Percentiles rank a stretch among this genome's conserved stretches.
phyloP scores from a whole-genome alignment of 2,329 filamentous ascomycete species.

The Fusarium nurragi region DNA sequence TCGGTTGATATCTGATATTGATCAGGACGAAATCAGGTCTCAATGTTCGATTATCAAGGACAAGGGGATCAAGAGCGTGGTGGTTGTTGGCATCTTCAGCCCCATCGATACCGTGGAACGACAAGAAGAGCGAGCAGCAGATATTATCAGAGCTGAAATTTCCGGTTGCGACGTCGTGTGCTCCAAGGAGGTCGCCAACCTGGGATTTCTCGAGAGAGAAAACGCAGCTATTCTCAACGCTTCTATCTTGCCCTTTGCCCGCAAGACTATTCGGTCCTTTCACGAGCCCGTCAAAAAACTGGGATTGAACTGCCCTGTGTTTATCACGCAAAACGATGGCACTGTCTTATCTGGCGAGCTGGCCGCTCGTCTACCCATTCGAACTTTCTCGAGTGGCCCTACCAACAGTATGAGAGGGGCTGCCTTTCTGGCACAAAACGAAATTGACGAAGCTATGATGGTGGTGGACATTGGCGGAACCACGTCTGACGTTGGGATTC shows the following conservation, averaged over 20 bases:
- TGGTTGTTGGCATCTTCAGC: constrained; percentile 61
- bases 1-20: constrained; percentile 55
- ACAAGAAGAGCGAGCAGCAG: constrained; percentile 60
- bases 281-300: constrained; percentile 60
- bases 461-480: constrained; percentile 75
- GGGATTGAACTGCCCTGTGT: constrained; percentile 63
- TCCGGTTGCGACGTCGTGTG: constrained; percentile 58
- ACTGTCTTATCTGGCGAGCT: constrained; percentile 64
- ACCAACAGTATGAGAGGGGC: constrained; percentile 72
- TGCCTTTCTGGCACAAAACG: constrained; percentile 62
- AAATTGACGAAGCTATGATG: constrained; percentile 57
- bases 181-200: constrained; percentile 62
- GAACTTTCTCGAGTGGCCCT: constrained; percentile 70
- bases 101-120: constrained; percentile 60
- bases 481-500: constrained; percentile 69
- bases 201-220: constrained; percentile 68
- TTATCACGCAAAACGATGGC: constrained; percentile 72
- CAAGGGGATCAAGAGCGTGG: constrained; percentile 58
- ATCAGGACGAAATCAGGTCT: constrained; percentile 52
- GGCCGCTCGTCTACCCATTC: constrained; percentile 66
- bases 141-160: constrained; percentile 53
- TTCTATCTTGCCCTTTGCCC: constrained; percentile 66
- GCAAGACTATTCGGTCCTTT: constrained; percentile 66
- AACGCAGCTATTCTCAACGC: constrained; percentile 73
- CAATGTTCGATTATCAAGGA: constrained; percentile 53